These are phyloP conservation scores for Chara braunii DNA, from an alignment of 139 green algal species.

Conservation along the genomic window DNA sequence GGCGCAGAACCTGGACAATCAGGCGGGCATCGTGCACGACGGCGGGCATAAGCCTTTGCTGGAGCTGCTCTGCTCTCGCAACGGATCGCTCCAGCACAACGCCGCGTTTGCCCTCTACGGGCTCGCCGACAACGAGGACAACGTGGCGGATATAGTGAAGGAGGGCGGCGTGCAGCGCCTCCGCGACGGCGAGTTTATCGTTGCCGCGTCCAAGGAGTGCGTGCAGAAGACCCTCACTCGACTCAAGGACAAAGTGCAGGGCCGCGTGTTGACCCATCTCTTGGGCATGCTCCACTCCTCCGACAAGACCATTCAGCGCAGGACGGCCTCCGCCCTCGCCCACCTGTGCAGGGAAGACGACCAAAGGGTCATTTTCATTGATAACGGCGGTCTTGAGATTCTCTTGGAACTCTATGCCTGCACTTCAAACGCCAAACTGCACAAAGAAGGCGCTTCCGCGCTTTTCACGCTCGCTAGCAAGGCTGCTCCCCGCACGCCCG, in stretches of 20 bases:
- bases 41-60: slow-evolving; percentile 77
- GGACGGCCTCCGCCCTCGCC: slow-evolving; percentile 69
- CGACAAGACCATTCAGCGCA: slow-evolving; percentile 49
- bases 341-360: slow-evolving; percentile 61
- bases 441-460: slow-evolving; percentile 55
- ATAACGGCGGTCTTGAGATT: slow-evolving; percentile 68
- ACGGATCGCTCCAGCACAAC: slow-evolving; percentile 72
- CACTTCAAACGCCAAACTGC: not conserved
- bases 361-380: slow-evolving; percentile 66
- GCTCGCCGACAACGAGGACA: slow-evolving; percentile 94
- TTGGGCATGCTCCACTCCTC: slow-evolving; percentile 33
- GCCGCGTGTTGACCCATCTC: slow-evolving; percentile 42
- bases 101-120: slow-evolving; percentile 92
- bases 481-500: slow-evolving; percentile 44
- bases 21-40: slow-evolving; percentile 74
- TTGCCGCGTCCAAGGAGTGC: slow-evolving; percentile 78
- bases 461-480: slow-evolving; percentile 68
- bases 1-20: slow-evolving; percentile 88
- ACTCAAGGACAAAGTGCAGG: slow-evolving; percentile 76
- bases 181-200: slow-evolving; percentile 47
- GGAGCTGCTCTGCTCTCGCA: slow-evolving; percentile 76
- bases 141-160: slow-evolving; percentile 82
- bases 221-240: slow-evolving; percentile 92
- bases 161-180: slow-evolving; percentile 59
- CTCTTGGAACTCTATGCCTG: slow-evolving; percentile 68